Percentiles rank a stretch among this genome's conserved stretches.
These are phyloP conservation scores for Orychophragmus violaceus DNA, from an alignment of 345 rosid species.

Conservation along the genomic window DNA sequence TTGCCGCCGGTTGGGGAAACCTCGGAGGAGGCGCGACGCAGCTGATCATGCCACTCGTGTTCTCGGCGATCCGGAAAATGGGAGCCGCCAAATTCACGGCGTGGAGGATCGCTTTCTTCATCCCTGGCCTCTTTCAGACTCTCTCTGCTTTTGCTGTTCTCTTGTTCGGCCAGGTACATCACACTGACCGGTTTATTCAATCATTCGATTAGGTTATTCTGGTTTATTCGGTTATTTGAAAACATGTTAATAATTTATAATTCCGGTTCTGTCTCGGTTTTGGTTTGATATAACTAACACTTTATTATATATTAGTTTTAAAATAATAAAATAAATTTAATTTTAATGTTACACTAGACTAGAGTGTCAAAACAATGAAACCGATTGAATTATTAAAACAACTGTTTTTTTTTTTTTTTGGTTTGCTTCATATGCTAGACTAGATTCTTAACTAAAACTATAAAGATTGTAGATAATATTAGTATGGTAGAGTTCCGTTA, in stretches of 20 bases:
- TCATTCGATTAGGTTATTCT: neutral
- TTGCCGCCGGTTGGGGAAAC: conserved; percentile 95
- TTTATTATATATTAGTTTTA: neutral
- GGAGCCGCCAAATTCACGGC: conserved; percentile 76
- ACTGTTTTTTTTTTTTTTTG: no score
- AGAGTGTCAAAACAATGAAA: no score
- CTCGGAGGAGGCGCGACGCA: conserved; percentile 92
- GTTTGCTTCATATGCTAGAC: neutral
- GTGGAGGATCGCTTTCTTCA: conserved; percentile 80
- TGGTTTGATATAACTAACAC: neutral
- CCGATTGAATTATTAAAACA: neutral
- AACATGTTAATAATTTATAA: neutral
- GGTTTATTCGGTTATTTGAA: neutral
- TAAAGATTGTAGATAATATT: no score
- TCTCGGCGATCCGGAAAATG: conserved; percentile 39
- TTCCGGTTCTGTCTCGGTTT: neutral
- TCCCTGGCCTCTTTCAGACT: conserved; percentile 76
- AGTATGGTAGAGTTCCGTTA: no score
- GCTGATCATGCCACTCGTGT: conserved; percentile 81
- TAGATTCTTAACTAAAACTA: neutral
- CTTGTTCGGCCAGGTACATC: conserved; percentile 57
- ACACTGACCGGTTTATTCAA: neutral
- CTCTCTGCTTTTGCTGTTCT: conserved; percentile 61
- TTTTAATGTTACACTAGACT: neutral
- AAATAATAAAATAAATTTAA: neutral